Evolutionary conservation across 768 basidiomycete genomes (phyloP), one percentile per base, ranked within the genome.

Genomic region (Mycena olivaceomarginata): DNA sequence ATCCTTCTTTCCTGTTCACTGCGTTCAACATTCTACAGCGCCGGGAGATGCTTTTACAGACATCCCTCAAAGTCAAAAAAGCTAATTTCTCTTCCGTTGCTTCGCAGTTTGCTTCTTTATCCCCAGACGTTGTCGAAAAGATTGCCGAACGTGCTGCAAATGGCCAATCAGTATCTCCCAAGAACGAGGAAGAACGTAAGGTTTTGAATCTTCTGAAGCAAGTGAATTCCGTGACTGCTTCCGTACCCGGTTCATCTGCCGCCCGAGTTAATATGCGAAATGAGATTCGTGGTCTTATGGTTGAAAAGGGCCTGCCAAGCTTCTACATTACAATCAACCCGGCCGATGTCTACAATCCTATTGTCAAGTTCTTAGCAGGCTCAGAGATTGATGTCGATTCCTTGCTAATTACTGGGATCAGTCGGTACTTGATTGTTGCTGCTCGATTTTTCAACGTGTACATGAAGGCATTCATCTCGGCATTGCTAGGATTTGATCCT

Each of bases 321-420:
- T 67, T 67, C 18, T 67, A 67, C 25, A 48, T 67, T 9, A 67
- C 66, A 12, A 67, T 67, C 31, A 67, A 67, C 16, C 66, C 66
- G 1, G 66, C 66, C 1, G 66, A 67, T 15, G 16, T 51, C 4
- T 67, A 67, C 18, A 45, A 67, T 51, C 66, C 66, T 8, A 20
- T 67, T 18, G 66, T 67, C 1, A 67, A 67, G 15, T 67, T 67
- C 37, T 15, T 67, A 16, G 66, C 66, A 18, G 66, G 66, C 12
- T n/a, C 41, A 4, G 66, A 67, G 22, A 67, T 51, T 13, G 66
- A 67, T 20, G 4, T 67, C 2, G 66, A 67, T 37, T 40, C 5
- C 16, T 18, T 67, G 1, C 66, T 2, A 39, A 43, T 16, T 67
- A 67, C 18, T 37, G 41, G 16, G 63, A 65, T 2, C 66, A 67